These are phyloP conservation scores for Leptodontidium sp. DNA, from an alignment of 2,329 filamentous ascomycete species.

Conservation along the genomic window DNA sequence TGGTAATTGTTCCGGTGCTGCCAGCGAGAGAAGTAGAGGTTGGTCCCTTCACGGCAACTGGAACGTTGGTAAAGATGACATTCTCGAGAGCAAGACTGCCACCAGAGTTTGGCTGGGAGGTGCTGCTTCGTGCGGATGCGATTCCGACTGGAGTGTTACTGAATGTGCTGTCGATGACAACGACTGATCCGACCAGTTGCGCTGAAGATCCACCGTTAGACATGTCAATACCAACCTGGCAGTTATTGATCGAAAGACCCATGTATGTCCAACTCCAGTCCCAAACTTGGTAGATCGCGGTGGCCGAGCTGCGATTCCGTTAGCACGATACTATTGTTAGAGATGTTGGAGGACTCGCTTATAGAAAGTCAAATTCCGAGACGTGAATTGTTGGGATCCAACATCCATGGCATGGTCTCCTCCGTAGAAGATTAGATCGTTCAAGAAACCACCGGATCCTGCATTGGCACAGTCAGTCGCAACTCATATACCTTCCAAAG, in stretches of 20 bases:
- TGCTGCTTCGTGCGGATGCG: conserved; percentile 57
- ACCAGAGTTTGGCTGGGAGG: conserved; percentile 65
- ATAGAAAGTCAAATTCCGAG: conserved; percentile 58
- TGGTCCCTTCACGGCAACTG: conserved; percentile 71
- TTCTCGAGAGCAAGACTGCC: conserved; percentile 87
- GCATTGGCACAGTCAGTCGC: conserved; percentile 40
- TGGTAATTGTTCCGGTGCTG: conserved; percentile 73
- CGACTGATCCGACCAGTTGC: conserved; percentile 62
- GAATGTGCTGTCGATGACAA: conserved; percentile 64
- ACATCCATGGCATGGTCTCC: conserved; percentile 66
- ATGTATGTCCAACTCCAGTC: conserved; percentile 49
- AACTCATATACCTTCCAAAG: conserved; percentile 33
- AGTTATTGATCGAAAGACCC: conserved; percentile 59
- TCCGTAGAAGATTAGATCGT: conserved; percentile 66
- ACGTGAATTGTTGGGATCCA: conserved; percentile 72
- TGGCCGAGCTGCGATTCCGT: conserved; percentile 44
- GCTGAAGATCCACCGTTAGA: conserved; percentile 50
- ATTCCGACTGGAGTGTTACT: conserved; percentile 58
- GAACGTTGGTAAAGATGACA: conserved; percentile 76
- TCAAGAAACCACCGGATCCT: conserved; percentile 65
- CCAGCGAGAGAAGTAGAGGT: conserved; percentile 70
- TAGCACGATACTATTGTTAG: conserved; percentile 67
- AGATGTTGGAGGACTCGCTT: conserved; percentile 50
- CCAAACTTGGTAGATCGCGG: conserved; percentile 24
- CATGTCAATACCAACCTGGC: conserved; percentile 60